Evolutionary conservation across 225 moss, liverwort and hornwort genomes (phyloP).

Genomic region (Climacium dendroides): DNA sequence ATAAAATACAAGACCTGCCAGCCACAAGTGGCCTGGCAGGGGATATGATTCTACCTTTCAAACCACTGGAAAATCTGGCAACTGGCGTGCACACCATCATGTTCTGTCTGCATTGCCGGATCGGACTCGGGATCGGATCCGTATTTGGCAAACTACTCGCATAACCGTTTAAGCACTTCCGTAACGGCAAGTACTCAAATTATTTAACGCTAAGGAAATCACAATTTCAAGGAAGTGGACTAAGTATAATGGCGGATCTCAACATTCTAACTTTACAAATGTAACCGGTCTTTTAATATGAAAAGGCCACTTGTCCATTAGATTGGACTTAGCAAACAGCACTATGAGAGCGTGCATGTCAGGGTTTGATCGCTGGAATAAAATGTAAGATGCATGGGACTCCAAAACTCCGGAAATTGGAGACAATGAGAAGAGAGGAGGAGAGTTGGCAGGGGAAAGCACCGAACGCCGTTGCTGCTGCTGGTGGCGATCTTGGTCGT

Average conservation of each 20-base stretch:
- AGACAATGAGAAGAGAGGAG: background rate
- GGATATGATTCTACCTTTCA: background rate
- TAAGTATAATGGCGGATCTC: background rate
- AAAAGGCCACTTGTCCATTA: background rate
- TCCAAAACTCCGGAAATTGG: background rate
- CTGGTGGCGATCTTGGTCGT: constrained; percentile 41
- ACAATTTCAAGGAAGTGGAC: background rate
- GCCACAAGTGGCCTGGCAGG: too few relatives aligned
- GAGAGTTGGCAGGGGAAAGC: background rate
- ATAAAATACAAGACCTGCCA: too few relatives aligned
- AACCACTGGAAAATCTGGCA: background rate
- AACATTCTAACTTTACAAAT: background rate
- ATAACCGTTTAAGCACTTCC: constrained; percentile 6
- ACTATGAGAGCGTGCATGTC: background rate
- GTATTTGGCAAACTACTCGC: background rate
- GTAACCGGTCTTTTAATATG: background rate
- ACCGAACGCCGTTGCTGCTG: constrained; percentile 68
- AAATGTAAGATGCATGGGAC: background rate
- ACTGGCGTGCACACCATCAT: background rate
- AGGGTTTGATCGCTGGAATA: background rate
- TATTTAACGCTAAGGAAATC: background rate
- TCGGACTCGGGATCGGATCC: background rate
- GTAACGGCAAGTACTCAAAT: background rate
- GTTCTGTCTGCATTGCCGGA: background rate
- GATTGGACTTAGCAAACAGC: background rate